Evolutionary conservation across 306 rosid species (phyloP).

Genomic region (Dryas drummondii): DNA sequence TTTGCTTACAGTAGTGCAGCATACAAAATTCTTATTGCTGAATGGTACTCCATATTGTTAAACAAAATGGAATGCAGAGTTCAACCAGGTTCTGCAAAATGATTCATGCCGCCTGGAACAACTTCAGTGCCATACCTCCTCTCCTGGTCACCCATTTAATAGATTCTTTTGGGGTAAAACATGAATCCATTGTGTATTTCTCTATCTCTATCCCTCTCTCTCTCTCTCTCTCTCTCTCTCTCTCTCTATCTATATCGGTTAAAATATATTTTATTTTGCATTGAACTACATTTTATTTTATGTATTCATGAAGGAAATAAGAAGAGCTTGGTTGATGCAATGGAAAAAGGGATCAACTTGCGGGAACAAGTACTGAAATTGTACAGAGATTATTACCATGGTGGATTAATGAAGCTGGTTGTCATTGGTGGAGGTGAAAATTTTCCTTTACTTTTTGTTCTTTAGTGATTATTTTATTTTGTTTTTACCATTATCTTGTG

Average conservation of each 20-base stretch:
- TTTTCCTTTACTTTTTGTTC: constrained; percentile 21
- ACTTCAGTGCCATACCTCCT: constrained; percentile 84
- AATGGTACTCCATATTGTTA: constrained; percentile 35
- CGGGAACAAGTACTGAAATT: constrained; percentile 71
- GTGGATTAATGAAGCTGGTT: constrained; percentile 96
- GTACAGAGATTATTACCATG: constrained; percentile 75
- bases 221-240: constrained; percentile 11
- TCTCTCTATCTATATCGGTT: background rate
- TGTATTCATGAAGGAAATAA: constrained; percentile 68
- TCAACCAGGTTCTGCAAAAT: constrained; percentile 82
- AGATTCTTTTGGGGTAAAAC: constrained; percentile 80
- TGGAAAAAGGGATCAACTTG: constrained; percentile 85
- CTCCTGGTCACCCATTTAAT: constrained; percentile 75
- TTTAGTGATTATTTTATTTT: background rate
- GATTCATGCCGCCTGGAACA: constrained; percentile 94
- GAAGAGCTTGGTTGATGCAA: constrained; percentile 90
- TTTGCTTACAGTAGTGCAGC: constrained; percentile 27
- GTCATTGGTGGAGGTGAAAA: constrained; percentile 95
- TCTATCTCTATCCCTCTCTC: constrained; percentile 16
- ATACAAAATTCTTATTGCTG: constrained; percentile 34
- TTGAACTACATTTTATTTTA: constrained; percentile 10
- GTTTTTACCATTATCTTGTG: constrained; percentile 12
- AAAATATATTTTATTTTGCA: constrained; percentile 16
- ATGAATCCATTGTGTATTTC: constrained; percentile 22
- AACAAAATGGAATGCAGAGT: constrained; percentile 61